Percentiles rank a stretch among this genome's conserved stretches.
These are phyloP conservation scores for Powellomyces hirtus DNA, from an alignment of 192 early-diverging fungal species.

Conservation along the genomic window DNA sequence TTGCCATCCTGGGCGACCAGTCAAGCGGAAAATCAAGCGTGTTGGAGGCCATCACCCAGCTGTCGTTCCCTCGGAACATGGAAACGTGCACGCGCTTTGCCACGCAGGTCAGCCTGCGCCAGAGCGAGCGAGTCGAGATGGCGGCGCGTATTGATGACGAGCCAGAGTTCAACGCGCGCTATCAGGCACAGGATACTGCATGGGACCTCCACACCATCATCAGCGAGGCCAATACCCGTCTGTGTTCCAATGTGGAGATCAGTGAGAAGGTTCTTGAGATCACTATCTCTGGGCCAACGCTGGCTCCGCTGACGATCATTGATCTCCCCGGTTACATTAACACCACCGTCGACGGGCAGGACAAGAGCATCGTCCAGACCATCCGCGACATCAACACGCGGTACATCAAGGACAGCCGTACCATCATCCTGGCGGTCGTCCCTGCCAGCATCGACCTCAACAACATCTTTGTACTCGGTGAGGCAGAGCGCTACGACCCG, in stretches of 20 bases:
- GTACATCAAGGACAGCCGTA: conserved; percentile 21
- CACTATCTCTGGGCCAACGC: conserved; percentile 9
- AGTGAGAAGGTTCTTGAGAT: conserved; percentile 26
- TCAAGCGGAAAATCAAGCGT: not conserved
- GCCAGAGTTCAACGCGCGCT: not conserved
- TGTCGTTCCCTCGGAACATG: not conserved
- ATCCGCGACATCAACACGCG: conserved; percentile 19
- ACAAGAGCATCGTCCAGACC: conserved; percentile 9
- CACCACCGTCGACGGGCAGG: conserved; percentile 20
- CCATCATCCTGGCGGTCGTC: conserved; percentile 35
- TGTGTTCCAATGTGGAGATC: not conserved
- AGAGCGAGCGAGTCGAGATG: not conserved
- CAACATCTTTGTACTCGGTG: conserved; percentile 26
- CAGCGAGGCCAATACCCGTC: not conserved
- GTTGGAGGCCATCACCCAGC: not conserved
- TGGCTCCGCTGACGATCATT: conserved; percentile 26
- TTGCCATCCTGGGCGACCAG: not conserved
- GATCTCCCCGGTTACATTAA: conserved; percentile 37
- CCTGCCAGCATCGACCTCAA: conserved; percentile 35
- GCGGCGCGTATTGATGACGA: not conserved
- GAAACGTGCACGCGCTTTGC: not conserved
- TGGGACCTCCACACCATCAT: not conserved
- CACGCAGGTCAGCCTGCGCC: not conserved
- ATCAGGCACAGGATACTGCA: not conserved
- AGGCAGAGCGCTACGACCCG: conserved; percentile 21